Evolutionary conservation across 352 stramenopile species (phyloP).

Genomic region (Ophiocytium majus): DNA sequence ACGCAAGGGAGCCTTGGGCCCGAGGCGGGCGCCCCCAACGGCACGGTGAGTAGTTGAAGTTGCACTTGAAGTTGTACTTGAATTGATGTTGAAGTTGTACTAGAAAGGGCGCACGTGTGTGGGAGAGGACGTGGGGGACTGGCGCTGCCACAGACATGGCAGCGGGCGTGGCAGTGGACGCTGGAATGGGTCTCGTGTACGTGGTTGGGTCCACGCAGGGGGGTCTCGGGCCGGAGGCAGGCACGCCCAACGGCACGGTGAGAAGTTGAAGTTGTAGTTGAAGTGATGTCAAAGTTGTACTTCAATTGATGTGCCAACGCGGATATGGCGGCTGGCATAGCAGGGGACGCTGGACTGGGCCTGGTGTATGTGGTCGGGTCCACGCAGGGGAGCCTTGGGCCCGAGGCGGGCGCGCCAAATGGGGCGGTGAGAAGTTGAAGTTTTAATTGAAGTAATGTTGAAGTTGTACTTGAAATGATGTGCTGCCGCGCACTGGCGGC

Average conservation of each 20-base stretch:
- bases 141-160: slow-evolving; percentile 22
- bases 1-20: slow-evolving; percentile 24
- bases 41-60: slow-evolving; percentile 7
- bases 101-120: not conserved
- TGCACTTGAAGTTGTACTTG: not conserved
- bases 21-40: not conserved
- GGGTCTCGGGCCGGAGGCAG: not conserved
- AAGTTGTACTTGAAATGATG: no score
- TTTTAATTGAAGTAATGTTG: no score
- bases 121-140: slow-evolving; percentile 43
- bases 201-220: slow-evolving; percentile 39
- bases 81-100: not conserved
- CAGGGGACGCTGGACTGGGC: slow-evolving; percentile 20
- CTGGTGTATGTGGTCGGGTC: slow-evolving; percentile 46
- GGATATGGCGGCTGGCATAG: slow-evolving; percentile 28
- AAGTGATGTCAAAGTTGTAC: no score
- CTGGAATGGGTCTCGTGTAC: slow-evolving; percentile 29
- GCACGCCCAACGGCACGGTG: not conserved
- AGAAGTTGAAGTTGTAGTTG: no score
- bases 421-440: not conserved
- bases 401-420: not conserved
- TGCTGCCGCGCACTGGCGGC: no score
- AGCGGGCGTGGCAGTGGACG: slow-evolving; percentile 38
- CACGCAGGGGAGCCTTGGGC: slow-evolving; percentile 21
- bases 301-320: slow-evolving; percentile 15